phyloP scores from a whole-genome alignment of 495 filamentous ascomycete species.

The Talaromyces stipitatus region DNA sequence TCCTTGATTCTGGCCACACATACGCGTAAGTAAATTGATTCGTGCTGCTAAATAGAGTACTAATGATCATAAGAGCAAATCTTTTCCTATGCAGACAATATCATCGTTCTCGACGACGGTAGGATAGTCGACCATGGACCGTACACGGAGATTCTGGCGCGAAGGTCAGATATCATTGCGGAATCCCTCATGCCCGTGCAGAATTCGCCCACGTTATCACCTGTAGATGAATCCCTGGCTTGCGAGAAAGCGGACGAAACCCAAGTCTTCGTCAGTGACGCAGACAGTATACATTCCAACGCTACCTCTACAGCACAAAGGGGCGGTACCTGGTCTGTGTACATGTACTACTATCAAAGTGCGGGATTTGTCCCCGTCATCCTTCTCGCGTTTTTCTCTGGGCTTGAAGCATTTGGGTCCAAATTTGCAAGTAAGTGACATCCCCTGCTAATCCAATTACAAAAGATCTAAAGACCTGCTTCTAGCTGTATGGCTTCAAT shows the following conservation, averaged over 20 bases:
- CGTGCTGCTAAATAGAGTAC: not conserved
- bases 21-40: not conserved
- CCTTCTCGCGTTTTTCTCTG: constrained; percentile 32
- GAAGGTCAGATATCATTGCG: not conserved
- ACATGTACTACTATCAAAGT: constrained; percentile 50
- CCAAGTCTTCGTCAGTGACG: not conserved
- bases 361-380: constrained; percentile 40
- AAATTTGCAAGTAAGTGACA: constrained; percentile 31
- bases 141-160: constrained; percentile 22
- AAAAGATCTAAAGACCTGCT: not conserved
- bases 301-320: not conserved
- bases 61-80: not conserved
- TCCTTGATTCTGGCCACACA: constrained; percentile 27
- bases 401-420: constrained; percentile 34
- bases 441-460: not conserved
- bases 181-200: not conserved
- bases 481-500: constrained; percentile 30
- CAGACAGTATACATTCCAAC: not conserved
- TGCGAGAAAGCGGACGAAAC: not conserved
- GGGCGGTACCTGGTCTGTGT: constrained; percentile 38
- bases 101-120: constrained; percentile 35
- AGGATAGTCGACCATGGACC: constrained; percentile 33
- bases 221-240: not conserved
- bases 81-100: constrained; percentile 27
- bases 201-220: not conserved